Evolutionary conservation across 495 filamentous ascomycete species (phyloP).

Genomic region (Talaromyces stipitatus): DNA sequence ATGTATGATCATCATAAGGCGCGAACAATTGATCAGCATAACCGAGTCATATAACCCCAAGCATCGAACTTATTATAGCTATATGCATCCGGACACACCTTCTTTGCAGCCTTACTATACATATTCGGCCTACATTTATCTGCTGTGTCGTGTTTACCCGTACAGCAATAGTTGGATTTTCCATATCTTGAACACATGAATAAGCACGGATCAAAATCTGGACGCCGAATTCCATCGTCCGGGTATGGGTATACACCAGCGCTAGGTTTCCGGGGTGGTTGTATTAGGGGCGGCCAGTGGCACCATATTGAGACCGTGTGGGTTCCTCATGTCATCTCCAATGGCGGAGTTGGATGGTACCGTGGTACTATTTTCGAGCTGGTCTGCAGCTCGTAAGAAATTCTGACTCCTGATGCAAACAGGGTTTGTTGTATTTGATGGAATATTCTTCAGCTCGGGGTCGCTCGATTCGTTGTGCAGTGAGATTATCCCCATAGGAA

Average conservation of each 20-base stretch:
- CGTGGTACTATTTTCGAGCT: constrained; percentile 22
- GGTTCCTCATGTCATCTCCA: constrained; percentile 45
- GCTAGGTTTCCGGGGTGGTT: constrained; percentile 52
- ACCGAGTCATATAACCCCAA: background rate
- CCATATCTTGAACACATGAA: constrained; percentile 59
- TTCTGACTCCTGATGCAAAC: constrained; percentile 61
- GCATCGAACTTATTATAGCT: constrained; percentile 44
- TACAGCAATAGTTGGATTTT: constrained; percentile 58
- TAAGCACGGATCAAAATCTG: constrained; percentile 63
- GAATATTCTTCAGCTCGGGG: constrained; percentile 45
- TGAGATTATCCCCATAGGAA: constrained; percentile 61
- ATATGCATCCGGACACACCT: constrained; percentile 74
- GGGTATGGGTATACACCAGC: constrained; percentile 71
- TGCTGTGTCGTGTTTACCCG: constrained; percentile 50
- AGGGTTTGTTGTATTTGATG: constrained; percentile 65
- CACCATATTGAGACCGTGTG: constrained; percentile 56
- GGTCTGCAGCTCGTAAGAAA: constrained; percentile 35
- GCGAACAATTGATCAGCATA: constrained; percentile 1
- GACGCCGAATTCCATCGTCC: constrained; percentile 56
- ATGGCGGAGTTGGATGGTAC: constrained; percentile 32
- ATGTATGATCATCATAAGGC: constrained; percentile 66
- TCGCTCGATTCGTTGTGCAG: constrained; percentile 44
- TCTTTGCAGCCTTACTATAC: constrained; percentile 59
- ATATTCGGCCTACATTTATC: constrained; percentile 49
- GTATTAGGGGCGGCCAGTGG: constrained; percentile 64